Percentiles rank a stretch among this genome's conserved stretches.
These are phyloP conservation scores for Oleoguttula mirabilis DNA, from an alignment of 495 filamentous ascomycete genomes.

Conservation along the genomic window DNA sequence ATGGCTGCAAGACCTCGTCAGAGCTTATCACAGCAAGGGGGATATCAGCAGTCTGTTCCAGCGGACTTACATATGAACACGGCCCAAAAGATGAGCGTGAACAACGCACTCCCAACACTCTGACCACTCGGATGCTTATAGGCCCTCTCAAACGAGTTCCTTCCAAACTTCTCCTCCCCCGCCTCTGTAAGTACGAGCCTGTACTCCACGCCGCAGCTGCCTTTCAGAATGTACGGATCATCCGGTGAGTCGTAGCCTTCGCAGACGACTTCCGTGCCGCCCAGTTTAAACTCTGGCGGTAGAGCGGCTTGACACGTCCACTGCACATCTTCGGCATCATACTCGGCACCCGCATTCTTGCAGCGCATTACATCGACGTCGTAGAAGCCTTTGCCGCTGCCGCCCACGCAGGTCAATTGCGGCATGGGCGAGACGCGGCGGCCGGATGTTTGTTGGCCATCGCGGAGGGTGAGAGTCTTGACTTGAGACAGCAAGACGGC, in stretches of 20 bases:
- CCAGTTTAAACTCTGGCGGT: slow-evolving; percentile 76
- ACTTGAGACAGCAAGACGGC: slow-evolving; percentile 63
- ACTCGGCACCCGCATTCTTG: slow-evolving; percentile 56
- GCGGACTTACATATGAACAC: slow-evolving; percentile 12
- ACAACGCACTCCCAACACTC: neutral
- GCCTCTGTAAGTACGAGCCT: slow-evolving; percentile 63
- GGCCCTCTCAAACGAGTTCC: neutral
- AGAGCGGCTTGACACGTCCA: slow-evolving; percentile 80
- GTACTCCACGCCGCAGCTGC: slow-evolving; percentile 91
- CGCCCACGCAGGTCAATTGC: slow-evolving; percentile 71
- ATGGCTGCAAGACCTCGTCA: slow-evolving; percentile 7
- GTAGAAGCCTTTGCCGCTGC: slow-evolving; percentile 50
- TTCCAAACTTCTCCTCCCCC: slow-evolving; percentile 56
- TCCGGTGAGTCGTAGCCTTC: slow-evolving; percentile 70
- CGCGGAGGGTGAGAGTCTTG: slow-evolving; percentile 62
- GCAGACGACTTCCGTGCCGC: slow-evolving; percentile 80
- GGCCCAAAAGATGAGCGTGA: slow-evolving; percentile 12
- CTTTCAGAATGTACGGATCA: slow-evolving; percentile 75
- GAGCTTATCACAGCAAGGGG: neutral
- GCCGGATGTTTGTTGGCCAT: slow-evolving; percentile 49
- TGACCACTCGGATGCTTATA: neutral
- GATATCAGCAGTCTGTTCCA: neutral
- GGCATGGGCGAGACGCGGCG: slow-evolving; percentile 69
- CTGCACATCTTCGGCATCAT: slow-evolving; percentile 44
- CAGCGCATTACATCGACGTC: slow-evolving; percentile 74